Base-by-base conservation (phyloP, 2,329 filamentous ascomycete species). In the Scytalidium sp. region DNA sequence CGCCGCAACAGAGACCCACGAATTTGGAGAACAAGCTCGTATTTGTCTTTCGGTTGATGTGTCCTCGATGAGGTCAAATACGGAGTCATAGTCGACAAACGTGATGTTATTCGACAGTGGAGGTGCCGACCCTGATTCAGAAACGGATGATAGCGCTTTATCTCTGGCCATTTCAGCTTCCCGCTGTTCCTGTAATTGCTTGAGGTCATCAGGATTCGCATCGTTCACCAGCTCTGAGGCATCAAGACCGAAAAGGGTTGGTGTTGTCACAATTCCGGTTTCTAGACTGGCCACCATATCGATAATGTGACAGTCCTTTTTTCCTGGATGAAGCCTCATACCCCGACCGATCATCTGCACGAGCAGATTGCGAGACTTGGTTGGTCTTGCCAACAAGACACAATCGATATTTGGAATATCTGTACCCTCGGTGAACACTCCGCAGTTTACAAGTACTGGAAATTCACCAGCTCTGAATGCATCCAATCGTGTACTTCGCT, bases 391-490 rank as follows among this genome's bases (percentile, higher is more conserved):
- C 8, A 99, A 78, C 8, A 99, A 65, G 20, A 99, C 82, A 64
- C 94, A 97, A 71, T 99, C 94, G 57, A 99, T 89, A 65, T 96
- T 97, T 5, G 95, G 94, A 25, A 99, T 96, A 63, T 99, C 94
- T 1, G 94, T 99, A 2, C 94, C 94, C 71, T 99, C 94, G 0
- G 93, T 97, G 63, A 96, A 97, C 39, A 99, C 88, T 8, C 92
- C 92, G 63, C 94, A 97, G 65, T 99, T 99, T 46, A 99, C 72
- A 13, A 99, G 77, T 1, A 99, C 90, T 0, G 90, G 90, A 55
- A 89, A 97, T 41, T 91, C 80, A 7, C 84, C 80, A 2, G 74
- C 77, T 56, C 80, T 87, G 69, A 99, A 99, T 2, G 81, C 81
- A 25, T 89, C 84, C 2, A 99, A 75, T 1, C 82, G 81, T 45